These are phyloP conservation scores for Ophiostoma australiae DNA, from an alignment of 2,329 filamentous ascomycete species.

Conservation along the genomic window DNA sequence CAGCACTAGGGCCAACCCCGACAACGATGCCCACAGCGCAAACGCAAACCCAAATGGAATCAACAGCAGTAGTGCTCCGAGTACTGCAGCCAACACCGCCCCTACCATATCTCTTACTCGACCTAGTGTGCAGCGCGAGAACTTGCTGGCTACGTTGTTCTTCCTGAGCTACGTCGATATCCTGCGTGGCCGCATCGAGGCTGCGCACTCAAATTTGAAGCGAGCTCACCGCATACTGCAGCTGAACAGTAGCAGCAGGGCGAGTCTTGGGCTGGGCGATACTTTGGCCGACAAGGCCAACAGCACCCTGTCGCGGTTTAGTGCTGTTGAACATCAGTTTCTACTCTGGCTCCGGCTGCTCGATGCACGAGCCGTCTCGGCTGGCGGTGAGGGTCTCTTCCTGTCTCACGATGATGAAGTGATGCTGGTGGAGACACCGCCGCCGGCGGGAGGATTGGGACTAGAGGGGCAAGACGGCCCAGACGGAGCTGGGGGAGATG, in stretches of 20 bases:
- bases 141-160: constrained; percentile 48
- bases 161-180: constrained; percentile 52
- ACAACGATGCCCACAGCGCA: not conserved
- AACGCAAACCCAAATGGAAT: not conserved
- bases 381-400: constrained; percentile 52
- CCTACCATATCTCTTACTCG: constrained; percentile 27
- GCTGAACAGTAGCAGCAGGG: constrained; percentile 29
- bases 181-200: constrained; percentile 39
- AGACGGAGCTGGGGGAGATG: not conserved
- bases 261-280: not conserved
- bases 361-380: constrained; percentile 51
- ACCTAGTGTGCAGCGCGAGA: constrained; percentile 37
- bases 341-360: constrained; percentile 53
- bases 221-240: constrained; percentile 47
- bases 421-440: constrained; percentile 43
- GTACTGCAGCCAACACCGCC: constrained; percentile 5
- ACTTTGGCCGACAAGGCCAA: constrained; percentile 32
- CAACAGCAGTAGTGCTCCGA: not conserved
- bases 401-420: constrained; percentile 46
- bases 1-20: not conserved
- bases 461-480: constrained; percentile 20
- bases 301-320: constrained; percentile 28
- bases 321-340: constrained; percentile 43
- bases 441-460: constrained; percentile 35
- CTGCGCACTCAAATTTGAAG: constrained; percentile 48